phyloP scores from a whole-genome alignment of 306 rosid species.

The Cicer judaicum region DNA sequence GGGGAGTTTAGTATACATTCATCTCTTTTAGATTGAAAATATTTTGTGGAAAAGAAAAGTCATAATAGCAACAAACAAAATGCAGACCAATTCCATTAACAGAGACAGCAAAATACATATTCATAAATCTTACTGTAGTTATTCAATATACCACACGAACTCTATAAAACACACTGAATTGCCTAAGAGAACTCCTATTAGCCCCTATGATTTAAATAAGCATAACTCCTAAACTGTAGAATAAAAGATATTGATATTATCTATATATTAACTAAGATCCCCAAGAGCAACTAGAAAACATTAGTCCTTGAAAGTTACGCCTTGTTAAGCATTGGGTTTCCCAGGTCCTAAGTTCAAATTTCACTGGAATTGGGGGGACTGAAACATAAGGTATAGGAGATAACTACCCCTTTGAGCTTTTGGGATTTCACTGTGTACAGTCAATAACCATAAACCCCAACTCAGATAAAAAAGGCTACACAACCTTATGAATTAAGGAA shows the following conservation, averaged over 20 bases:
- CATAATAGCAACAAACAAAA: background rate
- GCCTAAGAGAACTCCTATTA: slow-evolving; percentile 18
- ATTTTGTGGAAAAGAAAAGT: slow-evolving; percentile 7
- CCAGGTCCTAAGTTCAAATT: slow-evolving; percentile 2
- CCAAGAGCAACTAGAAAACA: slow-evolving; percentile 5
- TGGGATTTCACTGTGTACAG: slow-evolving; percentile 3
- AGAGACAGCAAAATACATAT: slow-evolving; percentile 20
- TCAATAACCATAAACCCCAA: slow-evolving; percentile 6
- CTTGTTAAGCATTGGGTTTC: slow-evolving; percentile 4
- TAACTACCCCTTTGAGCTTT: slow-evolving; percentile 4
- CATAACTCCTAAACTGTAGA: background rate
- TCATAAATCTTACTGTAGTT: slow-evolving; percentile 22
- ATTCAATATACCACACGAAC: slow-evolving; percentile 16
- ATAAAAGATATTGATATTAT: background rate
- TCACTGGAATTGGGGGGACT: slow-evolving; percentile 1
- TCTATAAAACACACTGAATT: slow-evolving; percentile 13
- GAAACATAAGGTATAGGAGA: slow-evolving; percentile 26
- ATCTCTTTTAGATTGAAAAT: slow-evolving; percentile 14
- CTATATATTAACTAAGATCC: background rate
- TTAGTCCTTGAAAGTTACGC: slow-evolving; percentile 16
- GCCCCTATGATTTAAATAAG: slow-evolving; percentile 1
- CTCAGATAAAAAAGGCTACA: slow-evolving; percentile 27
- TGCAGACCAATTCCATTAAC: background rate
- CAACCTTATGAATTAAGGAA: slow-evolving; percentile 8
- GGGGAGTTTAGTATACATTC: background rate